phyloP scores from a whole-genome alignment of 2,329 filamentous ascomycete genomes.

The Pseudovirgaria hyperparasitica region DNA sequence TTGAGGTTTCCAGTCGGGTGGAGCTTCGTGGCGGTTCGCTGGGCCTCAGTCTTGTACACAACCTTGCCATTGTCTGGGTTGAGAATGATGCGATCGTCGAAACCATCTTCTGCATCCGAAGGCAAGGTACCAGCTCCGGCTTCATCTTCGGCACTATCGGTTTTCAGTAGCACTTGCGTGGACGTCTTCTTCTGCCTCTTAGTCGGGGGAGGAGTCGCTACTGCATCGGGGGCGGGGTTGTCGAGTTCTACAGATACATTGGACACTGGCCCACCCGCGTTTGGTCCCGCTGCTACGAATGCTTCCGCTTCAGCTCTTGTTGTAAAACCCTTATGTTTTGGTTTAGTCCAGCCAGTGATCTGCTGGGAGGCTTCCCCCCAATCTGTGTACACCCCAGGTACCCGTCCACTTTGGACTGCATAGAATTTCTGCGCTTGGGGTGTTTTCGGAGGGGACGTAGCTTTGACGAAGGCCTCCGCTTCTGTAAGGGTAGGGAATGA shows the following conservation, averaged over 20 bases:
- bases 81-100: conserved; percentile 45
- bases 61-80: conserved; percentile 41
- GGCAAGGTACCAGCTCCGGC: conserved; percentile 44
- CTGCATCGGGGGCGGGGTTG: conserved; percentile 12
- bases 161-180: conserved; percentile 9
- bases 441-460: conserved; percentile 32
- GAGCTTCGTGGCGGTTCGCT: conserved; percentile 33
- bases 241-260: conserved; percentile 16
- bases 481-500: conserved; percentile 62
- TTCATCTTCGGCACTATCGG: conserved; percentile 20
- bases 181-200: conserved; percentile 24
- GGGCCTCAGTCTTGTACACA: conserved; percentile 41
- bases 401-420: conserved; percentile 44
- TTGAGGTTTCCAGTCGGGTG: conserved; percentile 28
- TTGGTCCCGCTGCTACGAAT: conserved; percentile 43
- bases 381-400: conserved; percentile 49
- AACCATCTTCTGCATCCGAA: conserved; percentile 45
- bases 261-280: conserved; percentile 7
- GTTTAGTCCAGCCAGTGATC: conserved; percentile 59
- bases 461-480: conserved; percentile 67
- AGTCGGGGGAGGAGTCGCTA: too few relatives aligned
- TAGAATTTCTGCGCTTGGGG: conserved; percentile 42
- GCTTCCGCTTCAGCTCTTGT: conserved; percentile 57
- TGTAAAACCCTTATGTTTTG: conserved; percentile 39
- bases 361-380: conserved; percentile 62